Evolutionary conservation across 306 rosid genomes (phyloP).

Genomic region (Glycine latifolia): DNA sequence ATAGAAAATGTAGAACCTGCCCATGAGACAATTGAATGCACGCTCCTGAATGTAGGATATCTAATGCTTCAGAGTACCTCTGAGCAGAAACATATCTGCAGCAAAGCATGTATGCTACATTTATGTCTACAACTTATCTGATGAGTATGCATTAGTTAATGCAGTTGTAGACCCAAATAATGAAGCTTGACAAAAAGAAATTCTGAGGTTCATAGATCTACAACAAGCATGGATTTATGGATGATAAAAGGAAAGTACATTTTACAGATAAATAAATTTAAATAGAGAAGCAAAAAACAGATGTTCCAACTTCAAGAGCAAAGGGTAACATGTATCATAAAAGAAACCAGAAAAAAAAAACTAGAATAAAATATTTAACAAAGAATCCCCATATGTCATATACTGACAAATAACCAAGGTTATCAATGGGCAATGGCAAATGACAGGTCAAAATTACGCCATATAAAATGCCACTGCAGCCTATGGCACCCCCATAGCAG

Average conservation of each 20-base stretch:
- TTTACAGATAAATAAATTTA: neutral
- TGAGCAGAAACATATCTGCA: constrained; percentile 81
- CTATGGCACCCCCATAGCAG: no score
- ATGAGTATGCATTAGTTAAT: neutral
- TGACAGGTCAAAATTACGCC: no score
- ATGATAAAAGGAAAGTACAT: neutral
- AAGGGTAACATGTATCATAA: constrained; percentile 4
- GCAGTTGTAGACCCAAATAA: neutral
- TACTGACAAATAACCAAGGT: neutral
- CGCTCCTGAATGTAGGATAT: constrained; percentile 86
- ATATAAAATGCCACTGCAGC: no score
- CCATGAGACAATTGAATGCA: constrained; percentile 76
- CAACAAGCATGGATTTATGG: constrained; percentile 20
- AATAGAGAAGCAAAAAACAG: constrained; percentile 2
- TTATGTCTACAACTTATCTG: constrained; percentile 35
- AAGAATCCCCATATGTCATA: neutral
- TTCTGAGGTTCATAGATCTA: constrained; percentile 25
- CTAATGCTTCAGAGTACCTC: constrained; percentile 84
- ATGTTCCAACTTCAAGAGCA: constrained; percentile 10
- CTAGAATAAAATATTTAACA: neutral
- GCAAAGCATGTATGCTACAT: constrained; percentile 46
- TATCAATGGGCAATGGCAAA: no score
- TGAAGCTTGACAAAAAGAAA: constrained; percentile 8
- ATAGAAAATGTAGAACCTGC: constrained; percentile 66
- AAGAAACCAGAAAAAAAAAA: neutral